phyloP scores from a whole-genome alignment of 2,329 filamentous ascomycete species.

The Verticillium nubilum region DNA sequence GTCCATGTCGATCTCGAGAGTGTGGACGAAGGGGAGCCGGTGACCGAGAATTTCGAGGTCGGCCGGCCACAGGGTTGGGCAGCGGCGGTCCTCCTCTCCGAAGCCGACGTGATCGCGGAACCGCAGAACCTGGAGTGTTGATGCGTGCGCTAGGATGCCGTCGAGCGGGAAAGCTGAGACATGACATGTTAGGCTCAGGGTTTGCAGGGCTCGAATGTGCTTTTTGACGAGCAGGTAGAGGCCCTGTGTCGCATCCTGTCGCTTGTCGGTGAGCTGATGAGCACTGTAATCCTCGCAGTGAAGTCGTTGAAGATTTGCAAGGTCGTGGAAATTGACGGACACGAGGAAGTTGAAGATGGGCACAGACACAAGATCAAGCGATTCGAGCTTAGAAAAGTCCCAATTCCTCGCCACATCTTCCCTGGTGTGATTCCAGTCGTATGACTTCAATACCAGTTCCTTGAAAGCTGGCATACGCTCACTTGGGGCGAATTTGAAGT shows the following conservation, averaged over 20 bases:
- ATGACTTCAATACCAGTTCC: conserved; percentile 36
- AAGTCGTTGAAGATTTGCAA: conserved; percentile 30
- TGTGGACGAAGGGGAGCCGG: conserved; percentile 25
- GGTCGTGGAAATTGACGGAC: conserved; percentile 30
- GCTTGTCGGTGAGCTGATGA: conserved; percentile 27
- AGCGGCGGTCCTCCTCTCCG: conserved; percentile 31
- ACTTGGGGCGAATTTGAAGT: conserved; percentile 30
- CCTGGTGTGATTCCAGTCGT: conserved; percentile 40
- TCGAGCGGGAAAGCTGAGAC: conserved; percentile 32
- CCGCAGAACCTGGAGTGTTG: conserved; percentile 29
- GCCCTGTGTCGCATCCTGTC: conserved; percentile 30
- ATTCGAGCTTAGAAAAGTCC: conserved; percentile 38
- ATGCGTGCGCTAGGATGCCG: conserved; percentile 30
- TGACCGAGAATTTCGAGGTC: conserved; percentile 27
- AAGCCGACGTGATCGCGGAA: conserved; percentile 43
- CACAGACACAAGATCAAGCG: conserved; percentile 35
- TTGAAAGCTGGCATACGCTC: conserved; percentile 38
- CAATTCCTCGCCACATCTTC: conserved; percentile 35
- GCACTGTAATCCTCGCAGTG: conserved; percentile 40
- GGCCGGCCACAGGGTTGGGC: conserved; percentile 32
- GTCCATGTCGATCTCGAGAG: conserved; percentile 44
- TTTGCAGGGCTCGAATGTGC: conserved; percentile 28
- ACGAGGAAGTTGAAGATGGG: conserved; percentile 38
- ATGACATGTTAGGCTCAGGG: conserved; percentile 36
- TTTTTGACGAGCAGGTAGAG: conserved; percentile 32